Evolutionary conservation across 2,329 filamentous ascomycete genomes (phyloP), one percentile per base, ranked within the genome.

Genomic region (Claviceps pazoutovae): DNA sequence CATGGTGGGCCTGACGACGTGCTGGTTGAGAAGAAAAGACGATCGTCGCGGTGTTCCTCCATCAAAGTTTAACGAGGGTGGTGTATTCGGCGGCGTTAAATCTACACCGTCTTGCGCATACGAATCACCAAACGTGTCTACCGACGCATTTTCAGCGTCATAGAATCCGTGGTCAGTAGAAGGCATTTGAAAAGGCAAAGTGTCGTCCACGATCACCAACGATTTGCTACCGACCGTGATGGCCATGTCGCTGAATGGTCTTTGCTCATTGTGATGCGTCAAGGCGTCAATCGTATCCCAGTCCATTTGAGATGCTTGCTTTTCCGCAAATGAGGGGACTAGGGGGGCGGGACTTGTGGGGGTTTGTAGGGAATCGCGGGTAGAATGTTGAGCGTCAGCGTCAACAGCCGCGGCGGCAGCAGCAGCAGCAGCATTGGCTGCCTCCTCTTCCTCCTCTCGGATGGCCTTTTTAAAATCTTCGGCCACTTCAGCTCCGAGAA

Each of bases 151-250:
- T 23, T 67, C 62, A 3, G 64, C 66, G 2, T 66, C 64, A 7
- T 76, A 60, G 19, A 73, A 71, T 37, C 71, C 71, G 8, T 73
- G 76, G 8, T 21, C 3, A 21, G 81, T 78, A 9, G 69, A 57
- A 1, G 73, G 67, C n/a, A 74, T 64, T 8, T 78, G 68, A 5
- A 70, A 68, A 0, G 73, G 68, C 16, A 75, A 58, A 0, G 82
- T 84, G 36, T 80, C 80, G 53, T 94, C 87, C 38, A 95, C 81
- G 61, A 95, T 94, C 51, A 95, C 76, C 57, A 95, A 94, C 0
- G 88, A 95, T 62, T 90, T 84, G 71, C 88, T 95, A n/a, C 88
- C 86, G 11, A 75, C 74, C 0, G 88, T 93, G 45, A 91, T 78
- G 5, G 67, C 77, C 58, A 72, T 71, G 54, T 80, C 76, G 55